Evolutionary conservation across 768 basidiomycete genomes (phyloP).

Genomic region (Suillus sp.): DNA sequence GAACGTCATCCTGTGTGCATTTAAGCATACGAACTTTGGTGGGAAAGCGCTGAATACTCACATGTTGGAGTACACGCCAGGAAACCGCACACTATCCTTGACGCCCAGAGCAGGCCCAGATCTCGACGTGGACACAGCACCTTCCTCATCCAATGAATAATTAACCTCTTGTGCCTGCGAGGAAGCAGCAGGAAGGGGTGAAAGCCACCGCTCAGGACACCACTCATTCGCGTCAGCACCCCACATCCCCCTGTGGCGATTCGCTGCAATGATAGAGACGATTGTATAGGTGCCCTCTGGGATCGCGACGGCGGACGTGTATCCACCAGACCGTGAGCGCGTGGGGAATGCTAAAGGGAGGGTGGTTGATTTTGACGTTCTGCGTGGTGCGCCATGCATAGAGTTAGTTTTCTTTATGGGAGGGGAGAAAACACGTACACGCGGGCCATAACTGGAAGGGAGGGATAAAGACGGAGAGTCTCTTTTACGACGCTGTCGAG

Average conservation of each 20-base stretch:
- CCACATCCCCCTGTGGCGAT: conserved; percentile 45
- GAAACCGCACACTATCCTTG: conserved; percentile 24
- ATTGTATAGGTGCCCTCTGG: conserved; percentile 38
- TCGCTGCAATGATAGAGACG: conserved; percentile 40
- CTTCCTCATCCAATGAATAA: conserved; percentile 22
- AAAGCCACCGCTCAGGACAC: conserved; percentile 54
- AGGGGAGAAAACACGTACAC: conserved; percentile 20
- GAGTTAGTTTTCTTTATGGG: neutral
- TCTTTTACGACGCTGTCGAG: conserved; percentile 43
- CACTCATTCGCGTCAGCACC: conserved; percentile 48
- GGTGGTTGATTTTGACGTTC: conserved; percentile 37
- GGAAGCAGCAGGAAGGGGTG: conserved; percentile 36
- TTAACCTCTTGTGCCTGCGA: conserved; percentile 14
- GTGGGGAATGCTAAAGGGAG: conserved; percentile 46
- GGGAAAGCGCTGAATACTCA: neutral
- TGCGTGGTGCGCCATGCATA: conserved; percentile 19
- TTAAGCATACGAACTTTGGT: neutral
- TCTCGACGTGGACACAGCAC: neutral
- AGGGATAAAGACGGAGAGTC: conserved; percentile 41
- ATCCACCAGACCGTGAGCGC: conserved; percentile 36
- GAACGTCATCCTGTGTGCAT: conserved; percentile 1
- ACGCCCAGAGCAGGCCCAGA: neutral
- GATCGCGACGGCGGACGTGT: conserved; percentile 21
- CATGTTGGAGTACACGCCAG: too few species aligned
- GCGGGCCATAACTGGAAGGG: conserved; percentile 18